Evolutionary conservation across 2,329 filamentous ascomycete species (phyloP).

Genomic region (Aspergillus intermedius): DNA sequence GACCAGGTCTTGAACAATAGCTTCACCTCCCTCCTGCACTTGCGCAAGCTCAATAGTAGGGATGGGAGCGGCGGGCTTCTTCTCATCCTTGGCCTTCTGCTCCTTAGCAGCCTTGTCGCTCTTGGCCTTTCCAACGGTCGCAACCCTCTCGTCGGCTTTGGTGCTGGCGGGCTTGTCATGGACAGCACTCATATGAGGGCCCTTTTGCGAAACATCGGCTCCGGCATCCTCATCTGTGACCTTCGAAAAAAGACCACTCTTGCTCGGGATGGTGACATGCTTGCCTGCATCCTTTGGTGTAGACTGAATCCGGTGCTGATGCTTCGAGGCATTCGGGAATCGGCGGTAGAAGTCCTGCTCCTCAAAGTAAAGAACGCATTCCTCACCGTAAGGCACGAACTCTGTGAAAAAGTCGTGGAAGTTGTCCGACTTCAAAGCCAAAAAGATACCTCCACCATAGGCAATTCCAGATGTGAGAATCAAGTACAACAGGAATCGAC

Average conservation of each 20-base stretch:
- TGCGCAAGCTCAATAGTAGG: slow-evolving; percentile 71
- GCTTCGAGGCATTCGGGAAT: slow-evolving; percentile 55
- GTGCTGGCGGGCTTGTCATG: slow-evolving; percentile 21
- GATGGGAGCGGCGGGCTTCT: slow-evolving; percentile 40
- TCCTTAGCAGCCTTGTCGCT: slow-evolving; percentile 22
- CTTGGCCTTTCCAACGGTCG: slow-evolving; percentile 26
- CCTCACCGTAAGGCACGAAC: slow-evolving; percentile 89
- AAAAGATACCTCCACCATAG: slow-evolving; percentile 85
- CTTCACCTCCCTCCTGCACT: slow-evolving; percentile 70
- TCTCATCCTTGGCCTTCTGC: slow-evolving; percentile 25
- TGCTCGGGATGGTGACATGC: slow-evolving; percentile 74
- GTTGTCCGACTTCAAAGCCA: slow-evolving; percentile 88
- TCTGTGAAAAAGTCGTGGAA: slow-evolving; percentile 99
- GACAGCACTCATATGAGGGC: slow-evolving; percentile 42
- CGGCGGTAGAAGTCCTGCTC: slow-evolving; percentile 87
- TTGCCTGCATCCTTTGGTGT: slow-evolving; percentile 50
- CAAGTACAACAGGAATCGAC: slow-evolving; percentile 70
- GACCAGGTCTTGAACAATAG: slow-evolving; percentile 84
- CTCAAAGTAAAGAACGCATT: slow-evolving; percentile 90
- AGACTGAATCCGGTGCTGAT: slow-evolving; percentile 38
- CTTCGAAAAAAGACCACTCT: slow-evolving; percentile 78
- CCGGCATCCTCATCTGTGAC: slow-evolving; percentile 58
- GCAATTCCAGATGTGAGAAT: slow-evolving; percentile 68
- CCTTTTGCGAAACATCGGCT: slow-evolving; percentile 52
- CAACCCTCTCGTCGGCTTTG: slow-evolving; percentile 23